Conservation (phyloP, 352 stramenopile genomes). For the Globisporangium viniferum region DNA sequence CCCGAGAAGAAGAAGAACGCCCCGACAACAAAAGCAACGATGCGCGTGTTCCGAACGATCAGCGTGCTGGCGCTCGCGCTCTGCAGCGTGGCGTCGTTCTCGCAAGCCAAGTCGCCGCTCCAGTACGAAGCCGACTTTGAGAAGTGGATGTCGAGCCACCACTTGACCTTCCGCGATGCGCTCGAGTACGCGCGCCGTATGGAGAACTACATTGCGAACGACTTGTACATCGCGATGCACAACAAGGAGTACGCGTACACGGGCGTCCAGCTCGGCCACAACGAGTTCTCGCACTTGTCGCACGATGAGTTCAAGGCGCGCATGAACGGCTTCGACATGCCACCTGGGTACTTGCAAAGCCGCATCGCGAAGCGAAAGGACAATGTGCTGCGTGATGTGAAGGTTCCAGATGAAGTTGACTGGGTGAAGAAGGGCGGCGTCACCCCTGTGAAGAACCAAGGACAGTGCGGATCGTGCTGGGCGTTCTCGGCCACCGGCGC, state of each 20-base stretch:
- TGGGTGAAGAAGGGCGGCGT: slow-evolving; percentile 94
- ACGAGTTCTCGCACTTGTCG: slow-evolving; percentile 94
- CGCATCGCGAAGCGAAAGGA: slow-evolving; percentile 42
- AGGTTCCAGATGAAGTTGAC: slow-evolving; percentile 87
- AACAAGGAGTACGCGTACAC: slow-evolving; percentile 69
- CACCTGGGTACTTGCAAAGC: slow-evolving; percentile 57
- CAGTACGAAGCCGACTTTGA: slow-evolving; percentile 77
- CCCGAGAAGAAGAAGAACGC: background rate
- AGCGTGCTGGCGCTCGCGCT: slow-evolving; percentile 33
- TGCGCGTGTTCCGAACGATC: slow-evolving; percentile 20
- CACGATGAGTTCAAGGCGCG: slow-evolving; percentile 92
- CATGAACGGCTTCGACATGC: slow-evolving; percentile 53
- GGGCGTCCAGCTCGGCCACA: slow-evolving; percentile 90
- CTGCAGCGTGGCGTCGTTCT: slow-evolving; percentile 15
- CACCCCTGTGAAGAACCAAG: slow-evolving; percentile 97
- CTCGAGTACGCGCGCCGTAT: slow-evolving; percentile 69
- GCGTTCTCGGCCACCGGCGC: slow-evolving; percentile 97
- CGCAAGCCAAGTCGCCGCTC: slow-evolving; percentile 46
- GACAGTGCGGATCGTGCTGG: slow-evolving; percentile 95
- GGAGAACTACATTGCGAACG: slow-evolving; percentile 80
- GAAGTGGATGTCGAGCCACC: slow-evolving; percentile 55
- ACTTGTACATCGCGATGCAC: slow-evolving; percentile 86
- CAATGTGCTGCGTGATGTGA: slow-evolving; percentile 19
- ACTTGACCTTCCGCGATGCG: slow-evolving; percentile 49
- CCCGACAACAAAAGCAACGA: slow-evolving; percentile 6